These are phyloP conservation scores for Tympanopsis confertula DNA, from an alignment of 2,329 filamentous ascomycete genomes.

Conservation along the genomic window DNA sequence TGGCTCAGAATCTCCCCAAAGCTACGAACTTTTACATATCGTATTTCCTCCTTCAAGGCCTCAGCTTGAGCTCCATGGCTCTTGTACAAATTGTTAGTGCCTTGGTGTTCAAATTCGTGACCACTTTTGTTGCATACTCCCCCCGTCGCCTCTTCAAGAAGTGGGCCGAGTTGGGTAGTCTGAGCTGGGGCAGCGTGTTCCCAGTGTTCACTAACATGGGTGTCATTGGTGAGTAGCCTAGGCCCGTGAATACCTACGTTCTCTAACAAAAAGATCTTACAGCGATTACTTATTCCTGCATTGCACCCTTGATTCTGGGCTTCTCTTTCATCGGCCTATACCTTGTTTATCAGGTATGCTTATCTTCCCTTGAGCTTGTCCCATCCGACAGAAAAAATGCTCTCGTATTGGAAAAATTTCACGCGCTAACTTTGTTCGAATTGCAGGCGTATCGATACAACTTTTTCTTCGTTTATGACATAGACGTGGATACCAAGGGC, in stretches of 20 bases:
- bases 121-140: slow-evolving; percentile 12
- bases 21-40: slow-evolving; percentile 26
- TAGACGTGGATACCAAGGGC: slow-evolving; percentile 31
- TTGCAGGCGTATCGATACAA: slow-evolving; percentile 35
- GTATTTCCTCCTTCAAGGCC: slow-evolving; percentile 23
- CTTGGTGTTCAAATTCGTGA: slow-evolving; percentile 14
- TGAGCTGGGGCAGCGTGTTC: slow-evolving; percentile 24
- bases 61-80: slow-evolving; percentile 12
- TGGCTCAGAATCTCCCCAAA: slow-evolving; percentile 20
- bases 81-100: slow-evolving; percentile 14
- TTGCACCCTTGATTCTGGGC: slow-evolving; percentile 31
- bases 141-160: slow-evolving; percentile 20
- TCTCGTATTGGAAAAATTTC: too few relatives aligned
- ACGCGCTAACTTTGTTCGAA: slow-evolving; percentile 28
- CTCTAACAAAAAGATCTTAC: not conserved
- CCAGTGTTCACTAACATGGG: slow-evolving; percentile 17
- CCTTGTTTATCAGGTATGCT: too few relatives aligned
- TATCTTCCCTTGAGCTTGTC: too few relatives aligned
- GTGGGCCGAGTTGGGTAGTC: slow-evolving; percentile 15
- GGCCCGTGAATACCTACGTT: too few relatives aligned
- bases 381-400: too few relatives aligned
- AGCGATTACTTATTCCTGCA: slow-evolving; percentile 31
- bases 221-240: not conserved
- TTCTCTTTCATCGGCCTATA: slow-evolving; percentile 18
- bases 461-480: slow-evolving; percentile 32